Percentiles rank a stretch among this genome's conserved stretches.
Conservation (phyloP, 441 rosid species). For the Eutrema salsugineum region DNA sequence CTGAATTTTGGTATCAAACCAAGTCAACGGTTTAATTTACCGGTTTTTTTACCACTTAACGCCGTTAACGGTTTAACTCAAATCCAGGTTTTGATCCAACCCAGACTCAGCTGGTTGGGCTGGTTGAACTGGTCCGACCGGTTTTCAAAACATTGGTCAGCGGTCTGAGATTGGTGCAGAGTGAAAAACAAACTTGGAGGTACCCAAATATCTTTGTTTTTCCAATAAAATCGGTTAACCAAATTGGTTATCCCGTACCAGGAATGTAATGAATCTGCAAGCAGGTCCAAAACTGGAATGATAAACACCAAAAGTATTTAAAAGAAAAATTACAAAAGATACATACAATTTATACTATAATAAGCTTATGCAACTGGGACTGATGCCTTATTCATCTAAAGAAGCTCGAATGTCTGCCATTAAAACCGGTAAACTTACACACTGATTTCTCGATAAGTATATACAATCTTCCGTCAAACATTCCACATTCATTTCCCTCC, state of each 20-base stretch:
- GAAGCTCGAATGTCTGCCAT: not conserved
- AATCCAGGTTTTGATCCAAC: no score
- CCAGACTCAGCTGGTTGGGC: no score
- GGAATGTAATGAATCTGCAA: slow-evolving; percentile 5
- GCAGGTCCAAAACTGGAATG: slow-evolving; percentile 3
- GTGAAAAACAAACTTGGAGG: not conserved
- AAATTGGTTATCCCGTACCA: not conserved
- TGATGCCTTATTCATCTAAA: slow-evolving; percentile 12
- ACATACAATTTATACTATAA: slow-evolving; percentile 14
- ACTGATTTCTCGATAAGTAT: slow-evolving; percentile 17
- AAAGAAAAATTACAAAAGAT: not conserved
- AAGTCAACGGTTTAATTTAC: no score
- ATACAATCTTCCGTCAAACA: slow-evolving; percentile 12
- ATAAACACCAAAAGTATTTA: not conserved
- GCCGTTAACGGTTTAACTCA: no score
- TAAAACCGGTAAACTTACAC: not conserved
- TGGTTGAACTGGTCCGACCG: no score
- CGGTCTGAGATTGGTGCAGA: not conserved
- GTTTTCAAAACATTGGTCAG: no score
- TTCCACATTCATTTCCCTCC: slow-evolving; percentile 25
- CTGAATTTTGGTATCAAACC: no score
- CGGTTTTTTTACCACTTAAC: no score
- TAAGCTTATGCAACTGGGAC: slow-evolving; percentile 3
- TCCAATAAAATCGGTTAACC: not conserved
- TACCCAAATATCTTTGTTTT: not conserved